Evolutionary conservation across 23 red algal species (phyloP).

Genomic region (Gracilaria caudata): DNA sequence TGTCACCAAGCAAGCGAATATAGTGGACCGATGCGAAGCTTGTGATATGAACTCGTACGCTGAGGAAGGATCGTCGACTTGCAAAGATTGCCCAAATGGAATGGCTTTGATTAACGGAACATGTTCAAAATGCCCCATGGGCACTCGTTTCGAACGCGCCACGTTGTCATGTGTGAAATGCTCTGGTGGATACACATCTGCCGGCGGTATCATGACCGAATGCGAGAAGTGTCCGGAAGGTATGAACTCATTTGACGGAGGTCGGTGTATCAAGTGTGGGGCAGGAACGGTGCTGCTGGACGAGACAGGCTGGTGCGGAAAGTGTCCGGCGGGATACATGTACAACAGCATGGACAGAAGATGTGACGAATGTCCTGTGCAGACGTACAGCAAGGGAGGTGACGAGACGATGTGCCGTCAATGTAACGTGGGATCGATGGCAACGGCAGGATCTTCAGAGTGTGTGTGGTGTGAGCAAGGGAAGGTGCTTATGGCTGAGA

Average conservation of each 20-base stretch:
- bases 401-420: constrained; percentile 15
- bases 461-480: constrained; percentile 28
- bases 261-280: constrained; percentile 18
- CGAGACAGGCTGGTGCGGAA: neutral
- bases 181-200: constrained; percentile 9
- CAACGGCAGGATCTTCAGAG: constrained; percentile 5
- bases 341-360: constrained; percentile 36
- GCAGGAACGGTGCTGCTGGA: neutral
- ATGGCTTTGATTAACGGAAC: constrained; percentile 8
- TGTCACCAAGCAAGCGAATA: neutral
- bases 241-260: constrained; percentile 8
- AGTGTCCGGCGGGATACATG: constrained; percentile 24
- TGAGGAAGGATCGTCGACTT: constrained; percentile 8
- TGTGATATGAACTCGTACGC: constrained; percentile 2
- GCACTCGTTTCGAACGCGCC: neutral
- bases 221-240: constrained; percentile 10
- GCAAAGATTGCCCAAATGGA: constrained; percentile 4
- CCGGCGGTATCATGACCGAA: constrained; percentile 1
- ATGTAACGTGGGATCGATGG: constrained; percentile 11
- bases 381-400: constrained; percentile 23
- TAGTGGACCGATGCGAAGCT: neutral
- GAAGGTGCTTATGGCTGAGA: neutral
- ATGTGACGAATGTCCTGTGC: constrained; percentile 27
- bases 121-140: constrained; percentile 7
- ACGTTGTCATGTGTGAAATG: neutral